Percentiles rank a stretch among this genome's conserved stretches.
These are phyloP conservation scores for Thelephora ganbajun DNA, from an alignment of 768 basidiomycete species.

Conservation along the genomic window DNA sequence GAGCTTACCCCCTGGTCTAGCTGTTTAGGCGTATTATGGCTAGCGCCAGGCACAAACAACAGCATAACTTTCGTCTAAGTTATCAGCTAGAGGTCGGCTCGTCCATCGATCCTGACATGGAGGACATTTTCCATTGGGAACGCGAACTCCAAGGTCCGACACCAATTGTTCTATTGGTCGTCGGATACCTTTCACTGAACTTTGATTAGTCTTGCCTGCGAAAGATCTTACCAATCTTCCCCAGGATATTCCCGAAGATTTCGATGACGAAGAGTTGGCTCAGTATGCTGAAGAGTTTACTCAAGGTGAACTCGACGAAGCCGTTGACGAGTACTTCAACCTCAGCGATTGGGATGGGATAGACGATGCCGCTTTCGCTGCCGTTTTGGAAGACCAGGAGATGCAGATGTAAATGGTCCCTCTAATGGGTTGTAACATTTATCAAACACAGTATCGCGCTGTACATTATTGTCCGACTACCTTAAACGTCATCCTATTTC, in stretches of 20 bases:
- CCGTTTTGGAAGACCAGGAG: background rate
- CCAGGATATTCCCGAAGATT: conserved; percentile 27
- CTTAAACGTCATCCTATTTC: too few species aligned
- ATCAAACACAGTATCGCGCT: too few species aligned
- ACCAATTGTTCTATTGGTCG: too few species aligned
- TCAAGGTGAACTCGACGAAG: conserved; percentile 16
- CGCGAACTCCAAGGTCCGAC: conserved; percentile 33
- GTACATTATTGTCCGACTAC: too few species aligned
- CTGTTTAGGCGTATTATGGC: conserved; percentile 54
- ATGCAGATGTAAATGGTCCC: too few species aligned
- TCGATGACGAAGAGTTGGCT: conserved; percentile 42
- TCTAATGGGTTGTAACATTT: too few species aligned
- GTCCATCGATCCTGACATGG: conserved; percentile 62
- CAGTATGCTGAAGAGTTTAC: conserved; percentile 43
- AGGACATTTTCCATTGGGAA: conserved; percentile 52
- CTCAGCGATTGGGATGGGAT: conserved; percentile 15
- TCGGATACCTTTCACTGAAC: too few species aligned
- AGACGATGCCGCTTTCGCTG: conserved; percentile 4
- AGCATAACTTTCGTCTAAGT: conserved; percentile 45
- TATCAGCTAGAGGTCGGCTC: conserved; percentile 60
- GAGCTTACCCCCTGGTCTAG: conserved; percentile 19
- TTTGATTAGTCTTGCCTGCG: conserved; percentile 1
- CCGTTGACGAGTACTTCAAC: conserved; percentile 12
- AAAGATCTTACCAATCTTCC: background rate
- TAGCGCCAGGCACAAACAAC: conserved; percentile 32